Evolutionary conservation across 441 rosid species (phyloP).

Genomic region (Croton setiger): DNA sequence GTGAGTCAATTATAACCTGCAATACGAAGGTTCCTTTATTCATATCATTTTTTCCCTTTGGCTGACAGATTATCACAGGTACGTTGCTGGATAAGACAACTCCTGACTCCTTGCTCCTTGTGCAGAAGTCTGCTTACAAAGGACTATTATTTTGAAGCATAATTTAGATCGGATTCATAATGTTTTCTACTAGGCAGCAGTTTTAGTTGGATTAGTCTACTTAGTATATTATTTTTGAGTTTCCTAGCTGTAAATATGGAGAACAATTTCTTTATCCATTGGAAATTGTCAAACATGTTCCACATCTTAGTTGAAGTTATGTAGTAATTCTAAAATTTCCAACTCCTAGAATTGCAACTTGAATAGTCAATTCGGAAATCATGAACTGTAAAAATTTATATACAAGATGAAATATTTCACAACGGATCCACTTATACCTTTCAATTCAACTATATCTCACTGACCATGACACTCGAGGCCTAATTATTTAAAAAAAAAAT

Average conservation of each 20-base stretch:
- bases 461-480: not conserved
- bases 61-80: not conserved
- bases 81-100: not conserved
- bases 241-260: too few relatives aligned
- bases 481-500: not conserved
- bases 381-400: not conserved
- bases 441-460: not conserved
- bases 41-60: not conserved
- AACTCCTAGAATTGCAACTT: too few relatives aligned
- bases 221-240: too few relatives aligned
- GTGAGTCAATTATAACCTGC: slow-evolving; percentile 93
- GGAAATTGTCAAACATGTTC: too few relatives aligned
- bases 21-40: slow-evolving; percentile 1
- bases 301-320: too few relatives aligned
- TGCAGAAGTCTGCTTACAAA: too few relatives aligned
- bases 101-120: too few relatives aligned
- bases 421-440: not conserved
- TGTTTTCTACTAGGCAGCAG: not conserved
- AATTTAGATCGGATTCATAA: not conserved
- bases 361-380: too few relatives aligned
- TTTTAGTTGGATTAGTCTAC: too few relatives aligned
- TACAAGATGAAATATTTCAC: not conserved
- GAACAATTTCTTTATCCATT: too few relatives aligned
- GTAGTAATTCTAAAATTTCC: too few relatives aligned
- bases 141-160: not conserved